Evolutionary conservation across 176 grass and related monocot species (phyloP), one percentile per base, ranked within the genome.

Genomic region (Miscanthus lutarioriparius): DNA sequence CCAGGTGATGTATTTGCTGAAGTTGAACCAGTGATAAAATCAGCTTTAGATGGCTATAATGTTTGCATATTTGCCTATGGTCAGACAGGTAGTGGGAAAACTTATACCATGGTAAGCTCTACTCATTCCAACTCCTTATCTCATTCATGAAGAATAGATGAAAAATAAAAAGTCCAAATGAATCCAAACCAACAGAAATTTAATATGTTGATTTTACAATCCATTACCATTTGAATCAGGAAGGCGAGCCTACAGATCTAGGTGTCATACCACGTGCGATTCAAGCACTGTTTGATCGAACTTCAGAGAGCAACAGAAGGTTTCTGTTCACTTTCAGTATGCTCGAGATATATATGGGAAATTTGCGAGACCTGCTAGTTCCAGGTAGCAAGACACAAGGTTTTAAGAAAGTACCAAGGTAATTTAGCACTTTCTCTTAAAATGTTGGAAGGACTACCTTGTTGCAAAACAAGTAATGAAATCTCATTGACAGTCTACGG

Each of bases 291-390:
- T 94, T 98, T 49, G 59, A 89, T 41, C 89, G 84, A 90, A 86
- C 91, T 83, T 85, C 82, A 77, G 89, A 95, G 66, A 89, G 86
- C 89, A 98, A 89, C 76, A 80, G 59, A 70, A 83, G 64, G 72
- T 91, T 95, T 83, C 72, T 89, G 80, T 94, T 98, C 89, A 94
- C 67, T 78, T 98, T 98, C 79, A 98, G 96, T 54, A 98, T 98
- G 96, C 93, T 98, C 5, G 96, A 98, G 87, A 98, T 98, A 88
- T 95, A 98, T 56, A 98, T 93, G 93, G 93, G 96, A 71, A 93
- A 87, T 75, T 76, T 98, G 78, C 87, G 87, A 92, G 96, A 98
- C 82, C 81, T 98, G 48, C 86, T 95, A 74, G 89, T 84, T 87
- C 83, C 89, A 80, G 27, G 65, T 62, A 86, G 75, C 61, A 90